Conservation (phyloP, 208 protist species). For the Jaenimonas drosophilae region DNA sequence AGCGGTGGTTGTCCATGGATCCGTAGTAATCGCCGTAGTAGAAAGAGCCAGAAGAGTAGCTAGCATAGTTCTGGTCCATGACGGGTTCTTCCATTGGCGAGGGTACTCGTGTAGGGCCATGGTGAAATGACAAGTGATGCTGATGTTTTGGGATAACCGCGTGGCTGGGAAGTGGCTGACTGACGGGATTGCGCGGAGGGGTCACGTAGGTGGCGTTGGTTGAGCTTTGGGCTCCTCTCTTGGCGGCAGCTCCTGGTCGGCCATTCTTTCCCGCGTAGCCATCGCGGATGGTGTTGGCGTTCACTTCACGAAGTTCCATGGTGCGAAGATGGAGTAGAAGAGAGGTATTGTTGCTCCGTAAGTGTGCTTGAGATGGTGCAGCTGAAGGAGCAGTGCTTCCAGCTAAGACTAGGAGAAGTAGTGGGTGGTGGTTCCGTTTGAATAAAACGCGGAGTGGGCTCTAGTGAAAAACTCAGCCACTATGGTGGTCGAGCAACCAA, state of each 20-base stretch:
- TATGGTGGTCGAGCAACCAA: background rate
- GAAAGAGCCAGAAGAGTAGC: no score
- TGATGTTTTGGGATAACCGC: constrained; percentile 6
- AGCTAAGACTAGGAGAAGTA: no score
- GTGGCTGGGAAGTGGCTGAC: background rate
- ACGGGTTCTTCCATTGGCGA: no score
- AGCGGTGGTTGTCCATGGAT: no score
- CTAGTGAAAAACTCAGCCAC: background rate
- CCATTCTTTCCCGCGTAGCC: background rate
- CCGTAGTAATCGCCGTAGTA: no score
- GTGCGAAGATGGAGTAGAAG: no score
- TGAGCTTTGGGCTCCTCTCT: constrained; percentile 1
- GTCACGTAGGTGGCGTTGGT: constrained; percentile 39
- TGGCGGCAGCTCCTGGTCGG: background rate
- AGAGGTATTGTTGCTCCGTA: no score
- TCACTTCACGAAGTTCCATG: constrained; percentile 37
- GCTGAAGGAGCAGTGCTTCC: no score
- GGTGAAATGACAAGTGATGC: background rate
- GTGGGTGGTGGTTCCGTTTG: no score
- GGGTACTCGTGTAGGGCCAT: no score
- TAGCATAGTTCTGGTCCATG: no score
- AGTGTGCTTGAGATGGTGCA: no score
- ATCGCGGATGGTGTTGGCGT: constrained; percentile 15
- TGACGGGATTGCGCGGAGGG: constrained; percentile 35
- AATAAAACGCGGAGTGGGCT: background rate